These are phyloP conservation scores for Prunus armeniaca DNA, from an alignment of 306 rosid genomes.

Conservation along the genomic window DNA sequence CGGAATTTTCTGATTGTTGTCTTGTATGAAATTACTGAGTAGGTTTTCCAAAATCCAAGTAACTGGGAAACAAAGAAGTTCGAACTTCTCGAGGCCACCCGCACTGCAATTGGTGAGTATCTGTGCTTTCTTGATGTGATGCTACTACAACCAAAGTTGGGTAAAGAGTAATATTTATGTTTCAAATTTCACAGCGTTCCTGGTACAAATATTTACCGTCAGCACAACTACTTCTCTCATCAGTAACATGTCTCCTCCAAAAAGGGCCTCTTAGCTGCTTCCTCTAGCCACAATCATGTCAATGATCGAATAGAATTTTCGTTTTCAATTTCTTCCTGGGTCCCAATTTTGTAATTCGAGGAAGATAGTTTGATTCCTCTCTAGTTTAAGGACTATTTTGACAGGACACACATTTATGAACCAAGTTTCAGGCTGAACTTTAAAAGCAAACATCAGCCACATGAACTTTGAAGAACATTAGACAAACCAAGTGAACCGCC, in stretches of 20 bases:
- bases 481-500: no score
- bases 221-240: conserved; percentile 41
- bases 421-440: no score
- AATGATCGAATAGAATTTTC: neutral
- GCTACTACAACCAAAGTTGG: neutral
- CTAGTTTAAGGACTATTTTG: neutral
- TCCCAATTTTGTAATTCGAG: neutral
- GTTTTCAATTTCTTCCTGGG: neutral
- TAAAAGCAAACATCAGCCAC: no score
- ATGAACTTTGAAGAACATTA: no score
- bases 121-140: neutral
- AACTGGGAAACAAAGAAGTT: conserved; percentile 29
- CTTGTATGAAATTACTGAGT: conserved; percentile 4
- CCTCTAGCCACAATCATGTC: neutral
- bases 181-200: conserved; percentile 37
- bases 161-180: neutral
- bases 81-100: conserved; percentile 28
- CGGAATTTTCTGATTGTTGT: neutral
- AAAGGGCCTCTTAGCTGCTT: conserved; percentile 39
- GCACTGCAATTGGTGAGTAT: conserved; percentile 28
- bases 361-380: neutral
- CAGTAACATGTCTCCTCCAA: conserved; percentile 80
- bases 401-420: neutral
- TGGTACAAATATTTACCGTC: conserved; percentile 31
- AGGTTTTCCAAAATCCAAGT: conserved; percentile 38